Evolutionary conservation across 495 filamentous ascomycete species (phyloP).

Genomic region (Margaritispora aquatica): DNA sequence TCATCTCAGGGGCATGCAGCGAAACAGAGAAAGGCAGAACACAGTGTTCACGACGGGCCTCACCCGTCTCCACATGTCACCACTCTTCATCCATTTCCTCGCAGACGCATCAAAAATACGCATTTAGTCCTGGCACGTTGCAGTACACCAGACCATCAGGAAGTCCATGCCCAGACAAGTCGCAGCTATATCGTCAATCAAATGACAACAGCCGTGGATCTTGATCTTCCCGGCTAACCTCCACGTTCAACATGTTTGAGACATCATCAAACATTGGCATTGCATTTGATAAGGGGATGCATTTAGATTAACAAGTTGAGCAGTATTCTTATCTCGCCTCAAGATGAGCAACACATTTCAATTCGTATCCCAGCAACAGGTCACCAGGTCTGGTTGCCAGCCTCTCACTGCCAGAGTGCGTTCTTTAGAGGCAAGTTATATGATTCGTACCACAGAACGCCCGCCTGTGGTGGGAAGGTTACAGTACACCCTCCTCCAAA

Average conservation of each 20-base stretch:
- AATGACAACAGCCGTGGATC: background rate
- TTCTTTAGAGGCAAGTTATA: background rate
- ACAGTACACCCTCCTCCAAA: background rate
- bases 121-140: background rate
- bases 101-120: background rate
- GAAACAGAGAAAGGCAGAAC: background rate
- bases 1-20: background rate
- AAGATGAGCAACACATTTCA: background rate
- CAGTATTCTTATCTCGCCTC: background rate
- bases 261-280: background rate
- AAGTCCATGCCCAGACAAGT: background rate
- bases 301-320: background rate
- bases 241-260: background rate
- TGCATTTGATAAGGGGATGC: background rate
- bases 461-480: background rate
- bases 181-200: too few relatives aligned
- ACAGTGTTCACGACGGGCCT: too few relatives aligned
- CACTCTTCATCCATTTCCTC: background rate
- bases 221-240: background rate
- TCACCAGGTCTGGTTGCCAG: background rate
- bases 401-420: background rate
- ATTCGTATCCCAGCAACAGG: background rate
- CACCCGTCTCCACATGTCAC: background rate
- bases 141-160: background rate
- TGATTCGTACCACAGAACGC: background rate